Percentiles rank a stretch among this genome's conserved stretches.
These are phyloP conservation scores for Neospora caninum DNA, from an alignment of 169 alveolate species.

Conservation along the genomic window DNA sequence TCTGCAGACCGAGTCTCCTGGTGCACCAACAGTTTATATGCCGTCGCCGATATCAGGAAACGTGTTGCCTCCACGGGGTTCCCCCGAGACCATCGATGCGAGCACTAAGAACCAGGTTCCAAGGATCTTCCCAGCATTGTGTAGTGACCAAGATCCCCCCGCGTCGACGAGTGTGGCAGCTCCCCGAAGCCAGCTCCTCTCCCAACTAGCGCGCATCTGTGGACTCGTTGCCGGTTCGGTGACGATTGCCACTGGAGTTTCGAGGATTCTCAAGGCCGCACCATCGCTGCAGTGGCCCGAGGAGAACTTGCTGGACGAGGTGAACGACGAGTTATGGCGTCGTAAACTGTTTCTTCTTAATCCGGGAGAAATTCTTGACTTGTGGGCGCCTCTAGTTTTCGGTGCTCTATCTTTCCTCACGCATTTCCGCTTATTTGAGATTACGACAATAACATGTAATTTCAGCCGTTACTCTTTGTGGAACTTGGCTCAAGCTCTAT, in stretches of 20 bases:
- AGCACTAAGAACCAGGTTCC: neutral
- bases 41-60: constrained; percentile 32
- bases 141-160: neutral
- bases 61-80: neutral
- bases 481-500: constrained; percentile 14
- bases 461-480: neutral
- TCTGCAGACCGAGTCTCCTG: constrained; percentile 11
- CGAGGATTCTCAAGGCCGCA: neutral
- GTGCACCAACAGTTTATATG: constrained; percentile 43
- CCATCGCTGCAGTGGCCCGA: constrained; percentile 2
- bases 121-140: neutral
- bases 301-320: neutral
- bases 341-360: neutral
- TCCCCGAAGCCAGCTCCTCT: neutral
- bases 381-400: constrained; percentile 22
- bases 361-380: neutral
- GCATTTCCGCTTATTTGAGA: neutral
- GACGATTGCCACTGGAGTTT: neutral
- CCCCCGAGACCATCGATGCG: neutral
- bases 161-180: neutral
- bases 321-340: constrained; percentile 10
- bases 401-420: neutral
- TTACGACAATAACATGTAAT: neutral
- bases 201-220: neutral
- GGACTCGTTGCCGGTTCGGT: constrained; percentile 9